Conservation (phyloP, 495 filamentous ascomycete species). For the Talaromyces trachyspermus region DNA sequence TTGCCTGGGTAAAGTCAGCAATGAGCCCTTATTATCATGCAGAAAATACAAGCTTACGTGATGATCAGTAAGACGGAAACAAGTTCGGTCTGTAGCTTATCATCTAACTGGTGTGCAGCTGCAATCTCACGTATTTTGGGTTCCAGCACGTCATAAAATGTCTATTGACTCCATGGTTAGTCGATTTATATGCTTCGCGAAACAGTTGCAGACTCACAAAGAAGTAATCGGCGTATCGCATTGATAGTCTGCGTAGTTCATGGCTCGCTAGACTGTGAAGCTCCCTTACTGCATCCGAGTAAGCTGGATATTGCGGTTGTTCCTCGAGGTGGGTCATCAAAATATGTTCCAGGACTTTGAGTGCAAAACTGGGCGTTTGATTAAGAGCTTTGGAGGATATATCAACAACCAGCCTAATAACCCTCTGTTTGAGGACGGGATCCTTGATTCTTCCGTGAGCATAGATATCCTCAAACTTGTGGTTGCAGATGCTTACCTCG, state of each 20-base stretch:
- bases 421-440: conserved; percentile 74
- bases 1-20: conserved; percentile 45
- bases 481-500: conserved; percentile 42
- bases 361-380: conserved; percentile 67
- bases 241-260: conserved; percentile 81
- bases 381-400: conserved; percentile 79
- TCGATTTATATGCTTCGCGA: no score
- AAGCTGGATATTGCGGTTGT: conserved; percentile 57
- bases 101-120: conserved; percentile 61
- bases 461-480: not conserved
- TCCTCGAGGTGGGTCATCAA: conserved; percentile 70
- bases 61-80: conserved; percentile 78
- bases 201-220: conserved; percentile 40
- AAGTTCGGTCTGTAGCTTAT: conserved; percentile 65
- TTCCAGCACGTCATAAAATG: conserved; percentile 81
- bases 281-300: conserved; percentile 87
- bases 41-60: conserved; percentile 43
- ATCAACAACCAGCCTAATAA: conserved; percentile 76
- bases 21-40: not conserved
- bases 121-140: conserved; percentile 76
- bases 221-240: conserved; percentile 84
- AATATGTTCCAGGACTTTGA: conserved; percentile 83
- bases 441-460: conserved; percentile 47
- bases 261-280: conserved; percentile 73
- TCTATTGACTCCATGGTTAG: conserved; percentile 28